Base-by-base conservation (phyloP, 805 yeast genomes). In the Dipodascus albidus region DNA sequence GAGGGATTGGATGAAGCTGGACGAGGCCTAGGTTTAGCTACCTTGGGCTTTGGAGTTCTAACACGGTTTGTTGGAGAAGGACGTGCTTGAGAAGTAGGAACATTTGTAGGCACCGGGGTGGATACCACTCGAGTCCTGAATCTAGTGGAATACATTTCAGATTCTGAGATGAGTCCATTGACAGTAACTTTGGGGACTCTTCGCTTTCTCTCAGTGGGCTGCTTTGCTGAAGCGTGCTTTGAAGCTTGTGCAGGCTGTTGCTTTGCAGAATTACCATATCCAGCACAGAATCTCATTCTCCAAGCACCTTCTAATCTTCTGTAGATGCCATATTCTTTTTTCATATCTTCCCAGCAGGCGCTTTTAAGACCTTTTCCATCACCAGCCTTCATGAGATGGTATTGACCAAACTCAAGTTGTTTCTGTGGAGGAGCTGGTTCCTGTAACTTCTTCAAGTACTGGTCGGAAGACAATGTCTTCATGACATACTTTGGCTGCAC, bases 11-110 rank as follows among this genome's bases (percentile, higher is more conserved):
- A 60, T 27, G 71, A 64, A 44, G 64, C 57, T 44, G 71, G 60
- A 72, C 76, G 77, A 60, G 80, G 79, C 59, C 83, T 77, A 71
- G 86, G 85, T 70, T 81, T 83, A 49, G 52, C 15, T 19, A 31
- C 44, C 14, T 58, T 52, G 8, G 57, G 56, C 11, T 47, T 49
- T 2, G 62, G 62, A 2, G 62, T 59, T 15, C 44, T 11, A 38
- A 17, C 20, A 17, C 44, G 44, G n/a, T 11, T 11, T 11, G 44
- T 6, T 14, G 44, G 44, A 14, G 44, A 38, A 17, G 20, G 17
- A 6, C 20, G 9, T 11, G 44, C 44, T 11, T 11, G 17, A 38
- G 44, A 38, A 14, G 17, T 19, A 38, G 20, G 17, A 38, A 14
- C 44, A 38, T 11, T n/a, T 38, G 20, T 19, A 6, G 44, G 20